These are phyloP conservation scores for Zymoseptoria pseudotritici DNA, from an alignment of 2,329 filamentous ascomycete genomes.

Conservation along the genomic window DNA sequence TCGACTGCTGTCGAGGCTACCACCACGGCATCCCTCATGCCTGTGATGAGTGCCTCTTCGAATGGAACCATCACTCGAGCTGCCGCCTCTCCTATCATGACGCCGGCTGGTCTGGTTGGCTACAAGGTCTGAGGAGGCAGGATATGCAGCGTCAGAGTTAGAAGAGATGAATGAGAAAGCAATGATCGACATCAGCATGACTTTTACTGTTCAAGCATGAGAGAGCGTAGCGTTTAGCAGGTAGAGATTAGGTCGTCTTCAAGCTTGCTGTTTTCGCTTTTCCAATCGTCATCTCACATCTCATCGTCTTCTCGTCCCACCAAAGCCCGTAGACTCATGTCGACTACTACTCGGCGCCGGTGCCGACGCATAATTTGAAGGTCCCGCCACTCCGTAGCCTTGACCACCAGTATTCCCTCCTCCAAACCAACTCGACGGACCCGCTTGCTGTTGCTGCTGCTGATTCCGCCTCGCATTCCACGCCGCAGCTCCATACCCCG, in stretches of 20 bases:
- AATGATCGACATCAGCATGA: neutral
- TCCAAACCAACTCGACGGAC: conserved; percentile 25
- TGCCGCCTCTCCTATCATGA: neutral
- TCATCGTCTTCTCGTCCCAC: conserved; percentile 27
- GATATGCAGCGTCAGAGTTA: neutral
- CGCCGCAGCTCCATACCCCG: conserved; percentile 12
- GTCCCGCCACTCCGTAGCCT: conserved; percentile 5
- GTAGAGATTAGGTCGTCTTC: neutral
- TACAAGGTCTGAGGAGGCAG: neutral
- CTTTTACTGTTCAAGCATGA: neutral
- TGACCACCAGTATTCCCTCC: conserved; percentile 5
- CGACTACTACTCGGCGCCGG: conserved; percentile 23
- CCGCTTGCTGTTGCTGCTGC: conserved; percentile 10
- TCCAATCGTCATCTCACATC: neutral
- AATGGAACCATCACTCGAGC: neutral
- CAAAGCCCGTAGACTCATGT: conserved; percentile 31
- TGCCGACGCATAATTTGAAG: conserved; percentile 3
- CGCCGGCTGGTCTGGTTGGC: neutral
- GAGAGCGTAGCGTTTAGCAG: neutral
- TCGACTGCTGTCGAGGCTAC: neutral
- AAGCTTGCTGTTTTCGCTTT: neutral
- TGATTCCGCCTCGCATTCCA: conserved; percentile 15
- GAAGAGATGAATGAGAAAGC: neutral
- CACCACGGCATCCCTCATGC: neutral
- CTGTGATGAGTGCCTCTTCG: neutral